Percentiles rank a stretch among this genome's conserved stretches.
Evolutionary conservation across 2,329 filamentous ascomycete genomes (phyloP).

Genomic region (Colletotrichum sp.): DNA sequence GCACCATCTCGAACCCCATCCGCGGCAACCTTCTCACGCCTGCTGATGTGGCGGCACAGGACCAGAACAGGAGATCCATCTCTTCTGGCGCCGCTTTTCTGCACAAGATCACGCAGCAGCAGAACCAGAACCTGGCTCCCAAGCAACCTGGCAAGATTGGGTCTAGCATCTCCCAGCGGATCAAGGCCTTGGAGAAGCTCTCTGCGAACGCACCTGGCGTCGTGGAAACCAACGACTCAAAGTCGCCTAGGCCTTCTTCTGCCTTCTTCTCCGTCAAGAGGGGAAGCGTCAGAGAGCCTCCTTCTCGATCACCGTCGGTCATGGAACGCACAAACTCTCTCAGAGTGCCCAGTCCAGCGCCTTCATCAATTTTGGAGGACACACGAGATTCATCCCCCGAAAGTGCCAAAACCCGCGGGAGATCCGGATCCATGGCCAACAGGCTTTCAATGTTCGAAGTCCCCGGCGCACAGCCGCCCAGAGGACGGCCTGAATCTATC

Average conservation of each 20-base stretch:
- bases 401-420: slow-evolving; percentile 42
- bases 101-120: slow-evolving; percentile 59
- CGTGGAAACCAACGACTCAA: slow-evolving; percentile 26
- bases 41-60: slow-evolving; percentile 49
- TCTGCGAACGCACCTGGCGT: slow-evolving; percentile 47
- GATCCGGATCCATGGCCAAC: slow-evolving; percentile 61
- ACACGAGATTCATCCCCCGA: slow-evolving; percentile 56
- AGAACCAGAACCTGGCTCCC: slow-evolving; percentile 56
- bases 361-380: slow-evolving; percentile 36
- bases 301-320: slow-evolving; percentile 49
- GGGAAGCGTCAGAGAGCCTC: slow-evolving; percentile 39
- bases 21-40: slow-evolving; percentile 50
- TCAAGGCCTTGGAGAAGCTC: slow-evolving; percentile 89
- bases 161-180: slow-evolving; percentile 90
- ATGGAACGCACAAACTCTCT: slow-evolving; percentile 48
- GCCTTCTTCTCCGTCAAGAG: slow-evolving; percentile 66
- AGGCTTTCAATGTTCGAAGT: slow-evolving; percentile 61
- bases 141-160: slow-evolving; percentile 81
- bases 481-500: slow-evolving; percentile 73
- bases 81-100: slow-evolving; percentile 63
- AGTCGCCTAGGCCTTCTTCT: slow-evolving; percentile 43
- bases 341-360: slow-evolving; percentile 34
- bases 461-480: slow-evolving; percentile 35
- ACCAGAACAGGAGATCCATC: slow-evolving; percentile 49
- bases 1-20: slow-evolving; percentile 41